Percentiles rank a stretch among this genome's conserved stretches.
phyloP scores from a whole-genome alignment of 1,139 yeast genomes.

The Tardiomyces depauwii region DNA sequence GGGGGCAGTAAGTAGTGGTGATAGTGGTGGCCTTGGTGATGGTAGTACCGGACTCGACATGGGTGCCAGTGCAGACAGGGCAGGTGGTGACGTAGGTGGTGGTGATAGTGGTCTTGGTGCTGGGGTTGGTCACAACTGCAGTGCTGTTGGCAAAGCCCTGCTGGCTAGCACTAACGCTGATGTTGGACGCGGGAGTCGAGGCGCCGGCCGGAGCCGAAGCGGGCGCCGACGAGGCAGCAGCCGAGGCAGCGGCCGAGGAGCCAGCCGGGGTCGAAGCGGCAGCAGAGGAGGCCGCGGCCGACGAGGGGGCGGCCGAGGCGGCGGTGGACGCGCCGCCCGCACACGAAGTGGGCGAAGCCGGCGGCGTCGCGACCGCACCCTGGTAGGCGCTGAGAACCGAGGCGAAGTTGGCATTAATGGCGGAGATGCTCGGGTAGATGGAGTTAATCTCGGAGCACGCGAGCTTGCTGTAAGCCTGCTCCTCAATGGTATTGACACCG shows the following conservation, averaged over 20 bases:
- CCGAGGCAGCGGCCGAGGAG: no score
- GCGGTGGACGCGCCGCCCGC: not conserved
- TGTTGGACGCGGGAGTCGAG: no score
- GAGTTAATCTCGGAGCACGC: not conserved
- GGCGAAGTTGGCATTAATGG: not conserved
- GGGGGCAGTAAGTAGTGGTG: conserved; percentile 4
- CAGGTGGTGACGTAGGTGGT: no score
- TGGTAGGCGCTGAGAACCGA: not conserved
- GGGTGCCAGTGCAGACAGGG: not conserved
- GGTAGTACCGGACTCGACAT: conserved; percentile 1
- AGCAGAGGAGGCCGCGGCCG: no score
- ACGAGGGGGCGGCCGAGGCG: no score
- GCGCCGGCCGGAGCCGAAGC: no score
- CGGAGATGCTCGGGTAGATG: not conserved
- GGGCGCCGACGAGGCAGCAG: no score
- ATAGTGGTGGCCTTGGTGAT: not conserved
- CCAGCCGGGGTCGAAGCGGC: no score
- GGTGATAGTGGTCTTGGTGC: no score
- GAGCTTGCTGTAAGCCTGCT: not conserved
- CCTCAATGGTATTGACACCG: not conserved
- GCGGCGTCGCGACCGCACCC: not conserved
- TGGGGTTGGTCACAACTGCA: not conserved
- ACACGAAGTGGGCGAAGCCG: not conserved
- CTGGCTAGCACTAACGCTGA: no score
- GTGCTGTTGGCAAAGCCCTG: not conserved